These are phyloP conservation scores for Nyctanthes arbortristis DNA, from an alignment of 257 asterid species.

Conservation along the genomic window DNA sequence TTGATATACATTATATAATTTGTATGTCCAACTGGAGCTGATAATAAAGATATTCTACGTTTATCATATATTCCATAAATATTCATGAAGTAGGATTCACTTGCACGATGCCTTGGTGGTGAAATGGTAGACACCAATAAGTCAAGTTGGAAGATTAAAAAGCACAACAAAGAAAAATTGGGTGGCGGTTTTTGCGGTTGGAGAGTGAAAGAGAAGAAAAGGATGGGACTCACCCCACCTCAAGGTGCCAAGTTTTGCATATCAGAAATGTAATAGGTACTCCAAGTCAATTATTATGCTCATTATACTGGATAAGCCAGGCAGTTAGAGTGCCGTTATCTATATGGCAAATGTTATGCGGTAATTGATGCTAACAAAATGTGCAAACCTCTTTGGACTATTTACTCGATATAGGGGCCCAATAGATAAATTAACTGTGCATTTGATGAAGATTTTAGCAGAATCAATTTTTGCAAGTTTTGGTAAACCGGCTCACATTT, in stretches of 20 bases:
- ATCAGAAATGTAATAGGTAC: background rate
- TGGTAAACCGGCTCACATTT: no score
- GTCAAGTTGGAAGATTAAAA: background rate
- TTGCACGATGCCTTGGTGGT: no score
- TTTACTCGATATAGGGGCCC: background rate
- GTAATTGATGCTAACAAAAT: conserved; percentile 12
- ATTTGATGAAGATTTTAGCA: no score
- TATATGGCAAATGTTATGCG: background rate
- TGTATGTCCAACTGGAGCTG: no score
- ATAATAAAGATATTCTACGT: no score
- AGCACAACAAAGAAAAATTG: no score
- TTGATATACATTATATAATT: no score
- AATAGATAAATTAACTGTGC: background rate
- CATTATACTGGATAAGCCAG: background rate
- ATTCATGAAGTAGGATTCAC: no score
- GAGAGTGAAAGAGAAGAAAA: background rate
- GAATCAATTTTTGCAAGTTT: no score
- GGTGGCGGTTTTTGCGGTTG: no score
- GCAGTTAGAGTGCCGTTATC: background rate
- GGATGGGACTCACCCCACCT: background rate
- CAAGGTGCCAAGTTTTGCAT: conserved; percentile 6
- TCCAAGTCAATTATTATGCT: conserved; percentile 2
- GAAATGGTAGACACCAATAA: no score
- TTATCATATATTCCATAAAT: no score
- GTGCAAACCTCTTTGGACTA: background rate